phyloP scores from a whole-genome alignment of 768 basidiomycete species.

The Suillus decipiens region DNA sequence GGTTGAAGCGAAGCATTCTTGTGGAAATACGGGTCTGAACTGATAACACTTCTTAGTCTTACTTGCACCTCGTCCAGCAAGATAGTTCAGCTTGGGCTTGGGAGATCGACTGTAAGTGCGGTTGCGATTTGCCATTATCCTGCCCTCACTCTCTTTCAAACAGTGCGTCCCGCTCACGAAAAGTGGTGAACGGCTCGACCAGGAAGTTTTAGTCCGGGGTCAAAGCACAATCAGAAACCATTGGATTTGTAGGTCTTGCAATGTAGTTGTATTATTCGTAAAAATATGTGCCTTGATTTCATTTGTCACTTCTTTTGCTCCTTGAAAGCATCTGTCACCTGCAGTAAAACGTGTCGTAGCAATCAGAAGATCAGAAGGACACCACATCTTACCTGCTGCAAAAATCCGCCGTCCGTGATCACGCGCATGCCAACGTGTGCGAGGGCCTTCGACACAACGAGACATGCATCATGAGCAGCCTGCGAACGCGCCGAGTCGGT shows the following conservation, averaged over 20 bases:
- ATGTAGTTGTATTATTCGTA: neutral
- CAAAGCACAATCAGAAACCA: neutral
- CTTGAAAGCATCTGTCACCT: slow-evolving; percentile 54
- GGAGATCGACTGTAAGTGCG: slow-evolving; percentile 71
- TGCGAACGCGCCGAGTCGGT: slow-evolving; percentile 59
- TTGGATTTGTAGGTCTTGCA: neutral
- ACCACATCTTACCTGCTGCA: slow-evolving; percentile 44
- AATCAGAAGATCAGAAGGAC: neutral
- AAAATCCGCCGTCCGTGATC: slow-evolving; percentile 67
- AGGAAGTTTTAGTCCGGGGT: neutral
- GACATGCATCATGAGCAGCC: slow-evolving; percentile 63
- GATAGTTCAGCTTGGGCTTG: slow-evolving; percentile 75
- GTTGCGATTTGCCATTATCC: neutral
- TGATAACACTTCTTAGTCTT: slow-evolving; percentile 45
- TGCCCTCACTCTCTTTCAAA: neutral
- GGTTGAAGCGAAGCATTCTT: slow-evolving; percentile 40
- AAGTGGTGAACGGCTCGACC: slow-evolving; percentile 41
- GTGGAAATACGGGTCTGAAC: slow-evolving; percentile 1
- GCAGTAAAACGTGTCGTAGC: neutral
- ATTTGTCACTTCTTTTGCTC: slow-evolving; percentile 38
- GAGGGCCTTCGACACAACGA: slow-evolving; percentile 70
- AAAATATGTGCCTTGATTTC: neutral
- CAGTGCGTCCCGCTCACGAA: slow-evolving; percentile 56
- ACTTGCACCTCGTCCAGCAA: slow-evolving; percentile 66
- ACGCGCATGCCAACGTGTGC: slow-evolving; percentile 70